Conservation (phyloP, 1,284 basidiomycete genomes). For the Leccinum griseonigrum region DNA sequence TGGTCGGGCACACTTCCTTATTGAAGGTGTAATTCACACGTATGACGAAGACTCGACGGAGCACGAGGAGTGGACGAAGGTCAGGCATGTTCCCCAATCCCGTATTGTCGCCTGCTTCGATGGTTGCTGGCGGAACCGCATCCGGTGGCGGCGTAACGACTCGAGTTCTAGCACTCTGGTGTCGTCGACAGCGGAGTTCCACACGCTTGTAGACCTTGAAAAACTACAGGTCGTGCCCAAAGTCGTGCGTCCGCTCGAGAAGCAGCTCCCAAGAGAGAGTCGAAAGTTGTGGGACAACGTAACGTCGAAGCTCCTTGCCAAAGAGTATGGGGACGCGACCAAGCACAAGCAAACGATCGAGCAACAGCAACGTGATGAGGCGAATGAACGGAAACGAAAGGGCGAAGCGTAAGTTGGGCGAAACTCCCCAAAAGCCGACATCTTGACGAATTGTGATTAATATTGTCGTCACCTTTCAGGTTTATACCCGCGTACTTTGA, state of each 20-base stretch:
- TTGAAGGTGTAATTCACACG: conserved; percentile 90
- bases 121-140: conserved; percentile 83
- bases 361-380: conserved; percentile 85
- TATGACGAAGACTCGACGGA: conserved; percentile 62
- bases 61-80: conserved; percentile 79
- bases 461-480: conserved; percentile 40
- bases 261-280: conserved; percentile 82
- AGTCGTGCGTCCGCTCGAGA: conserved; percentile 76
- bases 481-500: conserved; percentile 84
- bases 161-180: conserved; percentile 40
- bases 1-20: conserved; percentile 80
- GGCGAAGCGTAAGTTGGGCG: conserved; percentile 65
- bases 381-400: conserved; percentile 78
- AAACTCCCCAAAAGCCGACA: neutral
- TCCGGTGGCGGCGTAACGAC: conserved; percentile 76
- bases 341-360: conserved; percentile 86
- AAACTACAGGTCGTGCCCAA: conserved; percentile 80
- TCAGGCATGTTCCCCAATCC: conserved; percentile 86
- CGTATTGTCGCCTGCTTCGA: conserved; percentile 82
- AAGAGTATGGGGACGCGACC: conserved; percentile 89
- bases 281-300: conserved; percentile 88
- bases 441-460: neutral
- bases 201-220: conserved; percentile 76
- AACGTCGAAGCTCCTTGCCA: conserved; percentile 71
- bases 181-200: conserved; percentile 53